These are phyloP conservation scores for Plasmopara muralis DNA, from an alignment of 352 stramenopile genomes.

Conservation along the genomic window DNA sequence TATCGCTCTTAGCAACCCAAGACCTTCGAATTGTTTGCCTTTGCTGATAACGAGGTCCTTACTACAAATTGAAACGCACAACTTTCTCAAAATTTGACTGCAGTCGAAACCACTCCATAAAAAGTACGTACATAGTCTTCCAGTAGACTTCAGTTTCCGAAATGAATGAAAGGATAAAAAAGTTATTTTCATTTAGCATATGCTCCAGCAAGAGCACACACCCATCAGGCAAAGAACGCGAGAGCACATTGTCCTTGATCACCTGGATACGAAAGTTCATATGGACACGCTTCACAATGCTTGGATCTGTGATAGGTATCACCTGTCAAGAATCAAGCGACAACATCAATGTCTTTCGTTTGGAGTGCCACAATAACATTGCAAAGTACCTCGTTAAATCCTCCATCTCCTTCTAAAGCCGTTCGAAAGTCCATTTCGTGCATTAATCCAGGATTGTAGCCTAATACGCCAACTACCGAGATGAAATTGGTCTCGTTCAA, in stretches of 20 bases:
- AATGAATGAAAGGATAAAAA: constrained; percentile 76
- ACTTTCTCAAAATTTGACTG: not conserved
- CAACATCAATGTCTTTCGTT: not conserved
- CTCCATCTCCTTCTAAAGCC: constrained; percentile 46
- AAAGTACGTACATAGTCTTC: constrained; percentile 42
- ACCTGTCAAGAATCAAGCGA: constrained; percentile 31
- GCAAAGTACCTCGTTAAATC: constrained; percentile 56
- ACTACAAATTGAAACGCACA: constrained; percentile 17
- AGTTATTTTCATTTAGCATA: constrained; percentile 84
- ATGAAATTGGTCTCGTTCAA: constrained; percentile 74
- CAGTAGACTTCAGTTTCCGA: constrained; percentile 67
- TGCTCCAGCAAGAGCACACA: constrained; percentile 74
- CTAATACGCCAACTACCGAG: constrained; percentile 74
- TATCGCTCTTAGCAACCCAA: constrained; percentile 65
- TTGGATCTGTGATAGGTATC: constrained; percentile 54
- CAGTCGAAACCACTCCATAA: not conserved
- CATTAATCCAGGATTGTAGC: constrained; percentile 71
- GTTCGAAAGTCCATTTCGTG: constrained; percentile 68
- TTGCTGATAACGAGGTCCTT: constrained; percentile 40
- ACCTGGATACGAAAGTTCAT: constrained; percentile 85
- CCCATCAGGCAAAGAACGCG: constrained; percentile 65
- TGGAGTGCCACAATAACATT: not conserved
- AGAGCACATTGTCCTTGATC: constrained; percentile 83
- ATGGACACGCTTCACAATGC: constrained; percentile 64
- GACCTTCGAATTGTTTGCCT: constrained; percentile 38